A percentile compares a stretch with the other conserved stretches of the same genome.
Evolutionary conservation across 2,329 filamentous ascomycete genomes (phyloP).

Genomic region (Zelopaecilomyces penicillatus): DNA sequence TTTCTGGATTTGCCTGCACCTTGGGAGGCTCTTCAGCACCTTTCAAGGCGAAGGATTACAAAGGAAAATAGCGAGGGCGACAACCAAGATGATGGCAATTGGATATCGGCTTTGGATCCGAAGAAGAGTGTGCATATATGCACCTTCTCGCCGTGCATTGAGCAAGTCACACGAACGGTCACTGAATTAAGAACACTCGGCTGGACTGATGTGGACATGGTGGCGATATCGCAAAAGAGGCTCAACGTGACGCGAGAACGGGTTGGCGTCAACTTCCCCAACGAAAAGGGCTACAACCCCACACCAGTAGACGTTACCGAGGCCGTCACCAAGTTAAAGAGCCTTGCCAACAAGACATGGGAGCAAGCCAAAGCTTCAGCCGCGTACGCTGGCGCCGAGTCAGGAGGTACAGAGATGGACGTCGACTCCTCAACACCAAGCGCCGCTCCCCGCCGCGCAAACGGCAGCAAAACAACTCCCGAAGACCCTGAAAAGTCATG

Average conservation of each 20-base stretch:
- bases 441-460: slow-evolving; percentile 4
- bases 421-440: slow-evolving; percentile 22
- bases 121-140: slow-evolving; percentile 70
- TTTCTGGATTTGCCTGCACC: slow-evolving; percentile 77
- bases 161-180: slow-evolving; percentile 85
- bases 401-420: slow-evolving; percentile 33
- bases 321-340: slow-evolving; percentile 62
- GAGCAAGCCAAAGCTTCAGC: slow-evolving; percentile 47
- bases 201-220: slow-evolving; percentile 91
- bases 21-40: slow-evolving; percentile 69
- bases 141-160: slow-evolving; percentile 94
- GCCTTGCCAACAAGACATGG: slow-evolving; percentile 62
- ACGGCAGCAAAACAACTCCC: slow-evolving; percentile 16
- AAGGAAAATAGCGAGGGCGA: slow-evolving; percentile 16
- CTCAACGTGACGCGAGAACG: slow-evolving; percentile 78
- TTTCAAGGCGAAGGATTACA: slow-evolving; percentile 45
- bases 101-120: slow-evolving; percentile 60
- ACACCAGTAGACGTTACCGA: slow-evolving; percentile 69
- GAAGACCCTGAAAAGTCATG: slow-evolving; percentile 45
- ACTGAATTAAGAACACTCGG: slow-evolving; percentile 69
- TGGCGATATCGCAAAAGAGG: slow-evolving; percentile 72
- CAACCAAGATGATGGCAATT: slow-evolving; percentile 21
- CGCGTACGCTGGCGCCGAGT: slow-evolving; percentile 18
- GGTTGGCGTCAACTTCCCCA: slow-evolving; percentile 56
- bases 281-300: slow-evolving; percentile 63